These are phyloP conservation scores for Dactylellina drechsleri DNA, from an alignment of 2,329 filamentous ascomycete species.

Conservation along the genomic window DNA sequence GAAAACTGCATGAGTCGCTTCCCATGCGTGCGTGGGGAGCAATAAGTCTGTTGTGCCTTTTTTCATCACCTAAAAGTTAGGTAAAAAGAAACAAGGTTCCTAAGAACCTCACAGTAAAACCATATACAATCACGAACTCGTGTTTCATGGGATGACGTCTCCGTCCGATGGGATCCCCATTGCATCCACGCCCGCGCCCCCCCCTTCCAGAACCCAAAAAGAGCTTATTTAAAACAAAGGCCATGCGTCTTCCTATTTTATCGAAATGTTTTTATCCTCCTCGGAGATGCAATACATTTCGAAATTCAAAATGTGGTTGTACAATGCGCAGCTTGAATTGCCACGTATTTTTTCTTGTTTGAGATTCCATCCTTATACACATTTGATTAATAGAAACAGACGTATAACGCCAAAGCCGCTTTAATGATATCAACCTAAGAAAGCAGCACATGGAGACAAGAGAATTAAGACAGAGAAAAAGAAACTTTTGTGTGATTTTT, in stretches of 20 bases:
- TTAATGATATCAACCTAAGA: conserved; percentile 49
- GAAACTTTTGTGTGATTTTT: conserved; percentile 48
- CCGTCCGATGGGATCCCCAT: conserved; percentile 12
- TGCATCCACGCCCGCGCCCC: too few species aligned
- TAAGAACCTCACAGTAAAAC: conserved; percentile 11
- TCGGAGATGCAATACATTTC: conserved; percentile 14
- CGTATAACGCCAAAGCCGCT: conserved; percentile 49
- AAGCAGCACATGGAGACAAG: conserved; percentile 33
- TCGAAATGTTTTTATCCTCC: conserved; percentile 9
- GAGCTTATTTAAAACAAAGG: conserved; percentile 46
- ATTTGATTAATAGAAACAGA: conserved; percentile 11
- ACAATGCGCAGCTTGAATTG: conserved; percentile 30
- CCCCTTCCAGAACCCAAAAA: conserved; percentile 4
- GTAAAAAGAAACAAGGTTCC: conserved; percentile 51
- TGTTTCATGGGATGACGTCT: conserved; percentile 48
- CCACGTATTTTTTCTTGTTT: conserved; percentile 36
- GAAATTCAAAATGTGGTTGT: conserved; percentile 12
- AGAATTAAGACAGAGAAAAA: conserved; percentile 5
- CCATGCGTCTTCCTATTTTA: conserved; percentile 18
- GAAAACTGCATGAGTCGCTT: not conserved
- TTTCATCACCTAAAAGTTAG: conserved; percentile 50
- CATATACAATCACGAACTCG: conserved; percentile 27
- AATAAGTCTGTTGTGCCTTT: conserved; percentile 20
- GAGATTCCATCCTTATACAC: conserved; percentile 22
- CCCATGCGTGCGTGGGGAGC: conserved; percentile 19